Evolutionary conservation across 176 grass and related monocot genomes (phyloP), one percentile per base, ranked within the genome.

Genomic region (Cocos nucifera): DNA sequence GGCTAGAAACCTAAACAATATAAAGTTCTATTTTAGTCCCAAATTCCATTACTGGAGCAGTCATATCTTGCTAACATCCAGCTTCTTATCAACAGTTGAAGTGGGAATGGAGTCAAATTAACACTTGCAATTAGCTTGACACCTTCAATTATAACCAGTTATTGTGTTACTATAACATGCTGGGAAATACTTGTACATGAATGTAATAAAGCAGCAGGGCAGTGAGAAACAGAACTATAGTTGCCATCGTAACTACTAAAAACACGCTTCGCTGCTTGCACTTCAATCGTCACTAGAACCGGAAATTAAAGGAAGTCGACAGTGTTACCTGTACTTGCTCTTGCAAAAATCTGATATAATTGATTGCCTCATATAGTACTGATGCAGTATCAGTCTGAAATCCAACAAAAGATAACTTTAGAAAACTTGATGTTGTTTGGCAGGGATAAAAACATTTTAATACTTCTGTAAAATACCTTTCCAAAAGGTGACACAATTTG

Each of bases 401-500:
- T 20, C 6, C 39, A 25, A 35, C 28, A 54, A 84, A 27, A 12
- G 51, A 19, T 57, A 55, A 53, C 51, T 48, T 56, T 63, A 0
- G 63, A 20, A 17, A 64, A 50, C 0, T 6, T 15, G 51, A 64
- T 22, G 1, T 35, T 54, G 25, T 22, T 30, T 4, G 53, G 4
- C 4, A 15, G 50, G 21, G 20, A 58, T 27, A 49, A 32, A 15
- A n/a, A 22, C 1, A 24, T 50, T 55, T 30, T 22, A 1, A 32
- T 19, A 44, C 10, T 14, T 9, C 10, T 44, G 10, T 44, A 44
- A 44, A 44, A 35, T 84, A 95, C 91, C 87, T 97, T 97, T 55
- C 92, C 92, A 54, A 91, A 97, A 51, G 92, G 92, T 57, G 87
- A 86, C 61, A 97, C 92, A 27, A 97, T 78, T 49, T 91, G 84